Evolutionary conservation across 148 eudicot species (phyloP).

Genomic region (Rhododendron mucronatum): DNA sequence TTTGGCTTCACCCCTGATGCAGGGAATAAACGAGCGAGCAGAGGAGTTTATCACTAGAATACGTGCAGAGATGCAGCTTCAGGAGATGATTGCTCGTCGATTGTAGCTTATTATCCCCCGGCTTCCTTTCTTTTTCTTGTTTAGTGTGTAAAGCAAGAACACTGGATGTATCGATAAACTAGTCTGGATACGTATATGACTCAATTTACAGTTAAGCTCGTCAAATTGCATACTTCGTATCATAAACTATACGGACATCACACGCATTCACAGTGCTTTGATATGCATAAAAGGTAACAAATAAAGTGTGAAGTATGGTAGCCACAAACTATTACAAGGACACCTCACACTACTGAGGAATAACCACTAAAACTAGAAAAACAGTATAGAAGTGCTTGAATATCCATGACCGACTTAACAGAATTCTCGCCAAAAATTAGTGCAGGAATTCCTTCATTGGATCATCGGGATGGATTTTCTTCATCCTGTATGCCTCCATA

Average conservation of each 20-base stretch:
- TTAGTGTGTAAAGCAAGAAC: background rate
- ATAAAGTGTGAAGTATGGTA: background rate
- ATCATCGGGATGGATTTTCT: constrained; percentile 73
- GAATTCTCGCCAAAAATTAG: constrained; percentile 13
- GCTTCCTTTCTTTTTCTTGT: background rate
- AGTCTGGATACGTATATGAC: background rate
- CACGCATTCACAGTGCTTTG: background rate
- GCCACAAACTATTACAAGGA: background rate
- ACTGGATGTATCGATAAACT: background rate
- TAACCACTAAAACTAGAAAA: background rate
- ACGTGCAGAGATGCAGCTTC: constrained; percentile 45
- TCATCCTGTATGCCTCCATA: constrained; percentile 92
- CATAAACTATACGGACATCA: background rate
- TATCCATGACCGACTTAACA: background rate
- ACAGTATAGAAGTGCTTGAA: background rate
- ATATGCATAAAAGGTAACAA: background rate
- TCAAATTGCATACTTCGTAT: background rate
- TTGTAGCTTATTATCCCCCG: constrained; percentile 18
- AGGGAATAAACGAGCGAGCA: constrained; percentile 50
- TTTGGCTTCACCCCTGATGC: constrained; percentile 41
- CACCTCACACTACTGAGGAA: background rate
- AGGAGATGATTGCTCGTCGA: constrained; percentile 35
- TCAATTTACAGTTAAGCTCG: background rate
- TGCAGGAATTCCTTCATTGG: constrained; percentile 82
- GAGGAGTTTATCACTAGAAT: constrained; percentile 55